Conservation (phyloP, 768 basidiomycete species). For the Suillus alpinus region DNA sequence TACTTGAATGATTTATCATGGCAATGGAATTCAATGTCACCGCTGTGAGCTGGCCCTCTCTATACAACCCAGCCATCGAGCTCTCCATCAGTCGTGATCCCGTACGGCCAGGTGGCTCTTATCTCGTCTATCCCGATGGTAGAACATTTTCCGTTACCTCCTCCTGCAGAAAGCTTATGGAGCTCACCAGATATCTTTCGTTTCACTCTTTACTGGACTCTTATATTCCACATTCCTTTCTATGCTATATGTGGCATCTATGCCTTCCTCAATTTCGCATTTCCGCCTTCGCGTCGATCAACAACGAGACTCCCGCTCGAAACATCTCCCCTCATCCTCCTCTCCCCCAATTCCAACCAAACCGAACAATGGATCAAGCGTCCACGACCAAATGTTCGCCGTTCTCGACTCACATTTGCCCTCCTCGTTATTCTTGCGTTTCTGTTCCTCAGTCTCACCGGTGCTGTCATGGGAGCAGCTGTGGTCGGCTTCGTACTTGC, state of each 20-base stretch:
- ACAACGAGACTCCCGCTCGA: conserved; percentile 5
- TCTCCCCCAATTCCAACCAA: not conserved
- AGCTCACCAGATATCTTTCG: conserved; percentile 35
- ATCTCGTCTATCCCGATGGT: conserved; percentile 36
- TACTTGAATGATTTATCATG: not conserved
- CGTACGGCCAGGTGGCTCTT: conserved; percentile 30
- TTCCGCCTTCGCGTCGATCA: conserved; percentile 29
- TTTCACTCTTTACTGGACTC: conserved; percentile 48
- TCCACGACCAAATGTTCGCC: conserved; percentile 29
- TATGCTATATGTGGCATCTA: conserved; percentile 39
- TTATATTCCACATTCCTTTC: conserved; percentile 44
- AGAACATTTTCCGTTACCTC: not conserved
- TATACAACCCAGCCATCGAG: conserved; percentile 37
- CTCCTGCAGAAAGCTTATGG: not conserved
- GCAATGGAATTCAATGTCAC: conserved; percentile 8
- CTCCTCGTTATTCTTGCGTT: conserved; percentile 39
- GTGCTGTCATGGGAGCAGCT: conserved; percentile 38
- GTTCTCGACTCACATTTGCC: conserved; percentile 39
- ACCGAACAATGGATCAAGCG: conserved; percentile 12
- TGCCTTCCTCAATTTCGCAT: conserved; percentile 40
- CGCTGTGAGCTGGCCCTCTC: conserved; percentile 33
- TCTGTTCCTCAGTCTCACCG: conserved; percentile 30
- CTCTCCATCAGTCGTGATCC: conserved; percentile 27
- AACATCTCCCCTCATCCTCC: not conserved
- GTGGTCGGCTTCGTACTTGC: conserved; percentile 38